Evolutionary conservation across 768 basidiomycete species (phyloP), one percentile per base, ranked within the genome.

Genomic region (Leucocoprinus sp.): DNA sequence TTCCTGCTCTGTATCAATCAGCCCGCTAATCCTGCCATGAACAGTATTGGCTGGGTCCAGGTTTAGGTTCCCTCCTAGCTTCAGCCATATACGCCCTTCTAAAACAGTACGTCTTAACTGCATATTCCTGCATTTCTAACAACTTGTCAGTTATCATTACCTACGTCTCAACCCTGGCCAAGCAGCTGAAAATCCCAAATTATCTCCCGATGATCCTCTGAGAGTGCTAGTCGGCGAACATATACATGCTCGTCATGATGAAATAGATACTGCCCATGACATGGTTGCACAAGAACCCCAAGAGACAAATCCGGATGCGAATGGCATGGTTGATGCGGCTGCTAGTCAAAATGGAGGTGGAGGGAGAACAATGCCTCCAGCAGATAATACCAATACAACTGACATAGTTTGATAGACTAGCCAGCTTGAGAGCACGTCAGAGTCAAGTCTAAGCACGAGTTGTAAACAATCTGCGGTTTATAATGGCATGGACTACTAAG

Each of bases 11-110:
- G 34, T 23, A 22, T 48, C n/a, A 28, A 8, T 21, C 19, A 18
- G 29, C 31, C 22, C 18, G 39, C 49, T 49, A 47, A 45, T 41
- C 29, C 23, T 17, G 52, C 12, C n/a, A n/a, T n/a, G n/a, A 19
- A 11, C 45, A 83, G 78, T 82, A 82, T 55, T 83, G 82, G 82
- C 61, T 84, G 7, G 84, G 85, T 29, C 83, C 83, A 0, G 72
- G 73, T 43, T 65, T 86, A 17, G 84, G 85, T 23, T 70, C 80
- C 4, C 57, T 87, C 8, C 66, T 87, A 7, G 80, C 64, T 24
- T 67, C 74, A 12, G 68, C 55, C 5, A 70, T 85, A 53, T 88
- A 84, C 56, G 57, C 67, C 26, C 50, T 71, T 15, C 67, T 84
- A 48, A 84, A 84, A 57, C 62, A 64, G 67, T 64, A 43, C 50